Conservation (phyloP, 371 early-diverging fungal genomes). For the Mortierella sp. region DNA sequence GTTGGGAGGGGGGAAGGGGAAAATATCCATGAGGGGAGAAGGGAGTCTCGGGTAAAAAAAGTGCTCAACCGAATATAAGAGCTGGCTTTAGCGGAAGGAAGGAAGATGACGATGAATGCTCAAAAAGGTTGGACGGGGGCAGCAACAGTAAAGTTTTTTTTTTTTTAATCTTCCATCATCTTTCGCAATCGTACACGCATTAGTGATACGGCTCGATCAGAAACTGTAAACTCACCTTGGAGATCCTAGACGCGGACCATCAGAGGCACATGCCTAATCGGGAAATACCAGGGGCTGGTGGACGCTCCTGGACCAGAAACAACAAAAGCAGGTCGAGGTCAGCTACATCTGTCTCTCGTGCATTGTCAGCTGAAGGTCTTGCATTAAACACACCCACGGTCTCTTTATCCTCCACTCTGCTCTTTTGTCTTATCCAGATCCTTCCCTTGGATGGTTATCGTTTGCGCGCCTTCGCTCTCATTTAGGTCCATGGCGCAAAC, state of each 20-base stretch:
- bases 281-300: too few species aligned
- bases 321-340: too few species aligned
- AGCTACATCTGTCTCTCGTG: neutral
- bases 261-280: too few species aligned
- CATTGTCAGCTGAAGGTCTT: neutral
- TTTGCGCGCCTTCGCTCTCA: neutral
- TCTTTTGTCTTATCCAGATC: neutral
- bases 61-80: neutral
- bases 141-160: too few species aligned
- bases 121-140: too few species aligned
- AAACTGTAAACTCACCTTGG: too few species aligned
- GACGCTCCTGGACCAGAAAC: too few species aligned
- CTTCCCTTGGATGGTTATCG: neutral
- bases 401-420: neutral
- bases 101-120: neutral
- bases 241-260: too few species aligned
- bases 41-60: slow-evolving; percentile 1
- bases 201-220: too few species aligned
- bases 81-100: slow-evolving; percentile 2
- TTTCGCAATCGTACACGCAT: too few species aligned
- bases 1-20: neutral
- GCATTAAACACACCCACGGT: neutral
- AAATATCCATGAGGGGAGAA: neutral
- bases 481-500: neutral
- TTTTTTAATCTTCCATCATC: too few species aligned